Evolutionary conservation across 257 asterid species (phyloP).

Genomic region (Lycium barbarum): DNA sequence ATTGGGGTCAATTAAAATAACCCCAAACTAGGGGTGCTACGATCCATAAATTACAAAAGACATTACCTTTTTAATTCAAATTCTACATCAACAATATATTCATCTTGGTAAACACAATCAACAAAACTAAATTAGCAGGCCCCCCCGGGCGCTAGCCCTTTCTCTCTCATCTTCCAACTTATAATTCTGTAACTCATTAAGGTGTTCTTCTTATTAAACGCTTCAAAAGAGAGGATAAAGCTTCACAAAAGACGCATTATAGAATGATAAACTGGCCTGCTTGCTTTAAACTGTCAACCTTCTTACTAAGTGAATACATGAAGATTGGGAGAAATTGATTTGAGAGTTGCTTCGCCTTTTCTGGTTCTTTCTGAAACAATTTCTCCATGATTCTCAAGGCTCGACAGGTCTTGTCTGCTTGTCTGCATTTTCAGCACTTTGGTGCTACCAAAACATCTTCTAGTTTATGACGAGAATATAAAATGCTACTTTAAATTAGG

Average conservation of each 20-base stretch:
- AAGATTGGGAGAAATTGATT: background rate
- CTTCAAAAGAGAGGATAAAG: background rate
- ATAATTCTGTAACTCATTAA: background rate
- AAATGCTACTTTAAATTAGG: background rate
- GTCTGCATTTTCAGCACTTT: background rate
- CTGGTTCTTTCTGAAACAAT: background rate
- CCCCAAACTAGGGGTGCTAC: background rate
- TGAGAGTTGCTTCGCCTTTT: background rate
- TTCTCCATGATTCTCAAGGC: conserved; percentile 20
- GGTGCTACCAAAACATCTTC: background rate
- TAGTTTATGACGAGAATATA: background rate
- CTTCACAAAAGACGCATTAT: background rate
- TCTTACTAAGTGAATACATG: background rate
- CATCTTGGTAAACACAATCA: background rate
- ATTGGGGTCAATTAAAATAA: background rate
- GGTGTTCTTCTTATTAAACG: background rate
- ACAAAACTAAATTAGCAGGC: background rate
- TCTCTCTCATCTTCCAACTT: background rate
- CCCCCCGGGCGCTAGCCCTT: no score
- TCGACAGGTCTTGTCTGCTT: conserved; percentile 10
- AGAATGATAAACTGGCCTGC: conserved; percentile 2
- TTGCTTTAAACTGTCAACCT: conserved; percentile 11
- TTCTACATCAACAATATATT: background rate
- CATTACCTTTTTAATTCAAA: background rate
- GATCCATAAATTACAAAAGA: background rate